These are phyloP conservation scores for Leccinellum luteum DNA, from an alignment of 768 basidiomycete species.

Conservation along the genomic window DNA sequence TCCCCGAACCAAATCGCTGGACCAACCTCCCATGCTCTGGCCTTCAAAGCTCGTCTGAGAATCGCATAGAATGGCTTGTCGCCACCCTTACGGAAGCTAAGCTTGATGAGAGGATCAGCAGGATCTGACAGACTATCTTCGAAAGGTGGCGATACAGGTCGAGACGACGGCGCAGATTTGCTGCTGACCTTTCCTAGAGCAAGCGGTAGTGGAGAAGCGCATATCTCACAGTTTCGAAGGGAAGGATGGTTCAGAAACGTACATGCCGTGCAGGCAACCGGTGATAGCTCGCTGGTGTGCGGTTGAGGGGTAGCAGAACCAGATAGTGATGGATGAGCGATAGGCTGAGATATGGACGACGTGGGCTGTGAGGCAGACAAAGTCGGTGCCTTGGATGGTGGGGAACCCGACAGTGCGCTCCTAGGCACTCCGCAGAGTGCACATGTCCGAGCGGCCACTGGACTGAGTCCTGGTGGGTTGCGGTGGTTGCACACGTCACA, in stretches of 20 bases:
- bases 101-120: conserved; percentile 55
- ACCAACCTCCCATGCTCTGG: conserved; percentile 74
- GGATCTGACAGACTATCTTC: conserved; percentile 26
- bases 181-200: conserved; percentile 27
- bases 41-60: conserved; percentile 66
- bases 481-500: conserved; percentile 87
- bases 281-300: conserved; percentile 20
- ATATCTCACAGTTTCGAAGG: conserved; percentile 79
- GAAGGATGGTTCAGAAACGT: conserved; percentile 89
- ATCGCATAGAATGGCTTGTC: conserved; percentile 79
- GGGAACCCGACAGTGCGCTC: conserved; percentile 30
- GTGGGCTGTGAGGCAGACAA: conserved; percentile 41
- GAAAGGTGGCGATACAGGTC: conserved; percentile 52
- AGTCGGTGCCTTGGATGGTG: conserved; percentile 30
- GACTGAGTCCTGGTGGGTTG: conserved; percentile 76
- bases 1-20: background rate
- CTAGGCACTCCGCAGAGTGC: conserved; percentile 80
- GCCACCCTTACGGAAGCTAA: conserved; percentile 92
- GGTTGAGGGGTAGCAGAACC: conserved; percentile 21
- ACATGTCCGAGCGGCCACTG: conserved; percentile 67
- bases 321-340: conserved; percentile 17
- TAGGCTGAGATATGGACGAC: conserved; percentile 34
- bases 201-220: conserved; percentile 62
- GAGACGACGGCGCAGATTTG: conserved; percentile 65
- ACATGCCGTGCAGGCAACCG: conserved; percentile 77